Evolutionary conservation across 805 yeast genomes (phyloP), one percentile per base, ranked within the genome.

Genomic region (Ogataea paraovalis): DNA sequence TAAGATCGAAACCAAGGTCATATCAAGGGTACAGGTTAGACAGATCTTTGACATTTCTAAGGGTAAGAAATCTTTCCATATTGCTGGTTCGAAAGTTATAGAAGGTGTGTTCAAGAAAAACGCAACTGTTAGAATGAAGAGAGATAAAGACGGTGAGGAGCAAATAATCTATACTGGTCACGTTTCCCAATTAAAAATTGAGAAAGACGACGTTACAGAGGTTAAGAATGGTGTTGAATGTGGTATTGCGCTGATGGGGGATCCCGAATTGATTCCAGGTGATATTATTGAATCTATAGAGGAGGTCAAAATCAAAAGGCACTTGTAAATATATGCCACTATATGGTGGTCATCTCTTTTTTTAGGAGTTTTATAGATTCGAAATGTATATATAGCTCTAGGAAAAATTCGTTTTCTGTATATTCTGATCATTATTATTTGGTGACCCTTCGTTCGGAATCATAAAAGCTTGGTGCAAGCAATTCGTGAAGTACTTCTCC

Each of bases 211-310:
- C 55, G 86, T 84, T 4, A 55, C 68, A 1, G 92, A 85, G 58
- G 87, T 87, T 8, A 79, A 79, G 48, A 91, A 87, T 67, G 97
- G 96, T 25, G 77, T 78, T 25, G 99, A 94, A 57, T 94, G 97
- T 72, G 99, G 99, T 45, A 62, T 92, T 21, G 70, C 88, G 0
- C 81, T 94, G 53, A 76, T 81, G 55, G 55, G 56, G 20, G 58
- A 50, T 23, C 61, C 66, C 3, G 58, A 57, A 4, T 25, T 64
- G 2, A 21, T 50, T 10, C 82, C 72, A 18, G 97, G 95, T 16
- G 98, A 94, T 67, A 59, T 71, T 3, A 72, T 94, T 22, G 84
- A 87, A 59, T 83, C 82, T 2, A 81, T 76, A 54, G 96, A 90
- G 64, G 86, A 83, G 53, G 70, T 79, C 9, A 71, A 71, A 45